These are phyloP conservation scores for Singerocomus inundabilis DNA, from an alignment of 1,284 basidiomycete species.

Conservation along the genomic window DNA sequence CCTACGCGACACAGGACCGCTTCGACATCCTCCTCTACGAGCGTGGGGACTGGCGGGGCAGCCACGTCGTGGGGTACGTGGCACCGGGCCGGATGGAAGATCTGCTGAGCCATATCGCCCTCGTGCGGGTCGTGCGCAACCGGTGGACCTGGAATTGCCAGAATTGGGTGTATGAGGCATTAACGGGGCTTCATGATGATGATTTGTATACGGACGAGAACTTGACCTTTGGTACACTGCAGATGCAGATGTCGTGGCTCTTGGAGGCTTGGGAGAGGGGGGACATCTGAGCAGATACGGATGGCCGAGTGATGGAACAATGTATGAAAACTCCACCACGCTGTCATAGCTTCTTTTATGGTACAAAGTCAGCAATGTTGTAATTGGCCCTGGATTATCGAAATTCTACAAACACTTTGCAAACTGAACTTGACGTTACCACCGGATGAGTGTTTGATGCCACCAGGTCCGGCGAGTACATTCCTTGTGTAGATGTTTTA, in stretches of 20 bases:
- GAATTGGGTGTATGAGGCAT: conserved; percentile 17
- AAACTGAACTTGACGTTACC: too few relatives aligned
- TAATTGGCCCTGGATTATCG: too few relatives aligned
- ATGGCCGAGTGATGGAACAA: neutral
- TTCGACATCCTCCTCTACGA: conserved; percentile 10
- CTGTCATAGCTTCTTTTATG: too few relatives aligned
- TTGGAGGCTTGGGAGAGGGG: conserved; percentile 20
- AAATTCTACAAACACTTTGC: too few relatives aligned
- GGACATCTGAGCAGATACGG: conserved; percentile 11
- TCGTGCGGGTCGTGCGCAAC: conserved; percentile 5
- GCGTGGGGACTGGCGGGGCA: conserved; percentile 11
- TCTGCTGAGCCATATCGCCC: conserved; percentile 12
- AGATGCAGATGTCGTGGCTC: conserved; percentile 15
- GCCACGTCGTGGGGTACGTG: conserved; percentile 17
- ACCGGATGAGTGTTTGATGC: too few relatives aligned
- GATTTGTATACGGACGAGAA: conserved; percentile 15
- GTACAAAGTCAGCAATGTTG: too few relatives aligned
- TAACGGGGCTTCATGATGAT: neutral
- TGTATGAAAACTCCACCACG: neutral
- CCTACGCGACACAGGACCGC: conserved; percentile 18
- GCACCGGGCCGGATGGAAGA: conserved; percentile 8
- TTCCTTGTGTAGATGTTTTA: too few relatives aligned
- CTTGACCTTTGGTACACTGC: conserved; percentile 8
- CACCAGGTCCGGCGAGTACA: too few relatives aligned
- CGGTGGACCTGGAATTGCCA: conserved; percentile 17